Evolutionary conservation across 208 protist genomes (phyloP).

Genomic region (Zelonia costaricensis): DNA sequence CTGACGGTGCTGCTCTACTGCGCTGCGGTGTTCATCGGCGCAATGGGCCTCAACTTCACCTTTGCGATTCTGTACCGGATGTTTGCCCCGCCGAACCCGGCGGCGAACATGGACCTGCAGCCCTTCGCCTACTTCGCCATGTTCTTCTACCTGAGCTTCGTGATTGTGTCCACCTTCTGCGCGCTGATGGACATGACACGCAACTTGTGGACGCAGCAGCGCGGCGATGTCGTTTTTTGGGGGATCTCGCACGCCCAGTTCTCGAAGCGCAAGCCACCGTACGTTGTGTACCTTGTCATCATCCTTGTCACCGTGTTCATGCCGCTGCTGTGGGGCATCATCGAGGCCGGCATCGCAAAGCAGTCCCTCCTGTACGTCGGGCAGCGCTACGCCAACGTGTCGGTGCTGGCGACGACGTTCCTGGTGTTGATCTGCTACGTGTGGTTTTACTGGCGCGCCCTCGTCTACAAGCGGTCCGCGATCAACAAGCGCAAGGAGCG

Average conservation of each 20-base stretch:
- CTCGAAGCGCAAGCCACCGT: conserved; percentile 68
- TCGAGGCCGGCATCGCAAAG: conserved; percentile 50
- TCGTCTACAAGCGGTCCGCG: conserved; percentile 63
- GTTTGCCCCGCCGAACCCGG: conserved; percentile 43
- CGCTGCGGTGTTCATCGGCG: conserved; percentile 45
- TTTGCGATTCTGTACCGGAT: conserved; percentile 77
- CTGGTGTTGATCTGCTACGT: conserved; percentile 74
- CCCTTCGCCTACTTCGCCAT: conserved; percentile 68
- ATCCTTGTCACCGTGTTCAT: conserved; percentile 63
- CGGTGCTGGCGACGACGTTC: conserved; percentile 53
- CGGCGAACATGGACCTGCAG: conserved; percentile 34
- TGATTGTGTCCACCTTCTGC: conserved; percentile 60
- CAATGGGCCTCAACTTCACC: conserved; percentile 65
- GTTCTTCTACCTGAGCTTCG: conserved; percentile 84
- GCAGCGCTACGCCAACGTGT: conserved; percentile 70
- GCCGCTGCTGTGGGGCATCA: conserved; percentile 77
- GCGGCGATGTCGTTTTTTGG: conserved; percentile 71
- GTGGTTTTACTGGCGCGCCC: conserved; percentile 77
- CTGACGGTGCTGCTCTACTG: conserved; percentile 81
- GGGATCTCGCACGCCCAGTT: conserved; percentile 62
- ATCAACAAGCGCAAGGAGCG: conserved; percentile 37
- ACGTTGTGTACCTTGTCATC: conserved; percentile 69
- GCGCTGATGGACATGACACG: conserved; percentile 72
- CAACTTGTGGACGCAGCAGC: conserved; percentile 62
- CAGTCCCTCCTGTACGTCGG: conserved; percentile 71